Conservation (phyloP, 768 basidiomycete species). For the Leccinum disarticulatum region DNA sequence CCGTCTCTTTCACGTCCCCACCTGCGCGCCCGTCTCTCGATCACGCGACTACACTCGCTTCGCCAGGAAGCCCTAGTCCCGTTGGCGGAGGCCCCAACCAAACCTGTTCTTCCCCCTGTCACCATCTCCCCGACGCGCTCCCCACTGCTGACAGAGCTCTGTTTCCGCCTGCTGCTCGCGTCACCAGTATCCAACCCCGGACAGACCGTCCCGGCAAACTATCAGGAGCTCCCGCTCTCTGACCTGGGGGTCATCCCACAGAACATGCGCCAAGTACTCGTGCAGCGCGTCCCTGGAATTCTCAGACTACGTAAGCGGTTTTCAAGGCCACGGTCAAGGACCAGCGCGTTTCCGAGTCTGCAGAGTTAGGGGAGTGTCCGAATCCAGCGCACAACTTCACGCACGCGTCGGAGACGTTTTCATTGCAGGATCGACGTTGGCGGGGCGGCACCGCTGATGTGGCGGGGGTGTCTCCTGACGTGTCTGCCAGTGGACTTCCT, state of each 20-base stretch:
- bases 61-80: not conserved
- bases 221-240: not conserved
- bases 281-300: conserved; percentile 30
- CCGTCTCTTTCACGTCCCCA: conserved; percentile 11
- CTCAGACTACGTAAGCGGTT: conserved; percentile 26
- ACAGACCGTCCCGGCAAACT: too few relatives aligned
- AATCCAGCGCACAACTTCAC: conserved; percentile 38
- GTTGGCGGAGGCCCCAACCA: not conserved
- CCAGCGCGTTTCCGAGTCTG: not conserved
- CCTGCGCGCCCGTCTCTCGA: too few relatives aligned
- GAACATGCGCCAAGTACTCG: conserved; percentile 25
- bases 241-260: conserved; percentile 10
- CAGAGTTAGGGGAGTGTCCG: conserved; percentile 51
- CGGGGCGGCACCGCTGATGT: conserved; percentile 37
- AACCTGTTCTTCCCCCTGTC: not conserved
- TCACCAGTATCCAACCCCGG: too few relatives aligned
- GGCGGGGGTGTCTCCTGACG: conserved; percentile 48
- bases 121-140: not conserved
- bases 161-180: too few relatives aligned
- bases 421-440: conserved; percentile 55
- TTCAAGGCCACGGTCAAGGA: conserved; percentile 6
- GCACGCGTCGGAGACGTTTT: conserved; percentile 56
- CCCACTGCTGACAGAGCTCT: too few relatives aligned
- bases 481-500: conserved; percentile 57
- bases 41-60: not conserved